Conservation (phyloP, 2,329 filamentous ascomycete species). For the Westerdykella ornata region DNA sequence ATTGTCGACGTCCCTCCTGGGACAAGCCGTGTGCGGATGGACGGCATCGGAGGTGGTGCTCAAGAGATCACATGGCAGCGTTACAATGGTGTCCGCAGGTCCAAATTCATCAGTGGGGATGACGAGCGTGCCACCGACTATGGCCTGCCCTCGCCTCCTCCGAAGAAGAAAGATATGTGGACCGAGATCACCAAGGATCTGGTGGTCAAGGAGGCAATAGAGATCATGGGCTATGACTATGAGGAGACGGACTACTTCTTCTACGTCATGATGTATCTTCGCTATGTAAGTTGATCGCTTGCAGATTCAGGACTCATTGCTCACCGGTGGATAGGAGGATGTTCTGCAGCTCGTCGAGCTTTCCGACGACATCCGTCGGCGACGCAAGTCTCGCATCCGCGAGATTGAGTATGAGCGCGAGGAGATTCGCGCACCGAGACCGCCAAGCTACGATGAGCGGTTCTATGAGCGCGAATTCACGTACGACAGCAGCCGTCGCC, state of each 20-base stretch:
- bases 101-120: slow-evolving; percentile 65
- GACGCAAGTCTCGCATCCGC: slow-evolving; percentile 52
- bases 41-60: slow-evolving; percentile 65
- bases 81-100: slow-evolving; percentile 69
- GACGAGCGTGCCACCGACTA: slow-evolving; percentile 46
- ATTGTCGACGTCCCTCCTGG: slow-evolving; percentile 80
- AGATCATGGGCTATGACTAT: slow-evolving; percentile 75
- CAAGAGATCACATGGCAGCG: slow-evolving; percentile 73
- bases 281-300: slow-evolving; percentile 60
- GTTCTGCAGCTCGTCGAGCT: slow-evolving; percentile 76
- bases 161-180: slow-evolving; percentile 61
- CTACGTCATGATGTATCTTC: slow-evolving; percentile 86
- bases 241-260: slow-evolving; percentile 87
- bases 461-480: slow-evolving; percentile 63
- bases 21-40: slow-evolving; percentile 74
- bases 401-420: slow-evolving; percentile 58
- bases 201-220: slow-evolving; percentile 78
- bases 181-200: slow-evolving; percentile 95
- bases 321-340: slow-evolving; percentile 58
- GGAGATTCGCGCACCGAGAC: slow-evolving; percentile 44
- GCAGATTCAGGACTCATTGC: background rate
- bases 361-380: slow-evolving; percentile 72
- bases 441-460: slow-evolving; percentile 54
- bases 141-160: slow-evolving; percentile 23
- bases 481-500: slow-evolving; percentile 47